These are phyloP conservation scores for Calycina marina DNA, from an alignment of 2,329 filamentous ascomycete genomes.

Conservation along the genomic window DNA sequence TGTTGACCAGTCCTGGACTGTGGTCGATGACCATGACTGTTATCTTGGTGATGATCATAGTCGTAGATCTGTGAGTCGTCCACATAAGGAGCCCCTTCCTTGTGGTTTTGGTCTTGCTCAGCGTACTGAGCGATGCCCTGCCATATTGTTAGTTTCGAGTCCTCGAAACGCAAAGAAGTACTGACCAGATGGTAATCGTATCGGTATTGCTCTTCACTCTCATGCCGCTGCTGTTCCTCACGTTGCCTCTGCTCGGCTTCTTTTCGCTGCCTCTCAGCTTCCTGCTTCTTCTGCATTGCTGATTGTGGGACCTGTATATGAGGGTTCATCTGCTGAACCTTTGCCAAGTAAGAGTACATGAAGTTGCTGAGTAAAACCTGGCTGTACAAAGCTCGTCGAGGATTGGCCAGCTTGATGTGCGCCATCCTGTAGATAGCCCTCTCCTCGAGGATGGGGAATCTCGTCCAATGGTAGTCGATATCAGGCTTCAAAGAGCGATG, in stretches of 20 bases:
- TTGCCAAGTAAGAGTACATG: conserved; percentile 98
- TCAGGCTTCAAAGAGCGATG: conserved; percentile 66
- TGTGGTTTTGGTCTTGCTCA: conserved; percentile 19
- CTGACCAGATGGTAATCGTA: conserved; percentile 25
- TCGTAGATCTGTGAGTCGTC: conserved; percentile 37
- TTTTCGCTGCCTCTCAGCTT: conserved; percentile 35
- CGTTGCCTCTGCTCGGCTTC: conserved; percentile 25
- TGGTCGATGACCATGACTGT: conserved; percentile 20
- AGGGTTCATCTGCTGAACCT: conserved; percentile 97
- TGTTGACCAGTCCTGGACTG: conserved; percentile 22
- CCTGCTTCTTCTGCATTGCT: conserved; percentile 53
- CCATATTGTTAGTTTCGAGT: no score
- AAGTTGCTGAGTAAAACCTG: conserved; percentile 97
- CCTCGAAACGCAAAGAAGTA: conserved; percentile 2
- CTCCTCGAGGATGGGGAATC: conserved; percentile 91
- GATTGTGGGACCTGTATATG: conserved; percentile 84
- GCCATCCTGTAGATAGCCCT: conserved; percentile 97
- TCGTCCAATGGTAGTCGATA: conserved; percentile 89
- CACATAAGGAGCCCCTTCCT: conserved; percentile 28
- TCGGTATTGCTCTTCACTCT: conserved; percentile 20
- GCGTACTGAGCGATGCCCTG: conserved; percentile 24
- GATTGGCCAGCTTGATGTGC: conserved; percentile 97
- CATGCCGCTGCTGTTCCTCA: conserved; percentile 17
- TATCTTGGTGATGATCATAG: conserved; percentile 28
- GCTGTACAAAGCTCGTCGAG: conserved; percentile 76